A percentile compares a stretch with the other conserved stretches of the same genome.
Conservation (phyloP, 2,329 filamentous ascomycete genomes). For the Neofusicoccum cordaticola region DNA sequence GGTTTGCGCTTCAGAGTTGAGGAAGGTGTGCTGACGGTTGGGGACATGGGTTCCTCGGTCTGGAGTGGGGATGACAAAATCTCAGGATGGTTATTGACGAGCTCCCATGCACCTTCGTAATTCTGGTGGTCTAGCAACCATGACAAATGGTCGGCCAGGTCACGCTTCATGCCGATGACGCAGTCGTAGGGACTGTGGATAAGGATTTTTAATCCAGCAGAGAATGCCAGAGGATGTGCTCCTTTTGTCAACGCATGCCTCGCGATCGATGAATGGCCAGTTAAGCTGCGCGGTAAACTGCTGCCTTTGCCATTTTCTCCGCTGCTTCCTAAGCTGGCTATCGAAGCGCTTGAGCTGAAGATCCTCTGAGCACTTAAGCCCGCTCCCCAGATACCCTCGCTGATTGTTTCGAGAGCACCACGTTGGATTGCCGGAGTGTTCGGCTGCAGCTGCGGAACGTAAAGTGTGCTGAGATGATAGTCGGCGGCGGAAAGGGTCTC, state of each 20-base stretch:
- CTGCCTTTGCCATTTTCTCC: conserved; percentile 29
- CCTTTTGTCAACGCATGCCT: conserved; percentile 19
- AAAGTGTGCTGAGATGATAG: conserved; percentile 84
- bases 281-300: conserved; percentile 15
- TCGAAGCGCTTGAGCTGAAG: conserved; percentile 82
- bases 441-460: conserved; percentile 64
- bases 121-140: conserved; percentile 82
- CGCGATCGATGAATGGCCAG: conserved; percentile 18
- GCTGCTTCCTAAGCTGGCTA: conserved; percentile 49
- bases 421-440: conserved; percentile 58
- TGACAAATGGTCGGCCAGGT: conserved; percentile 76
- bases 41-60: conserved; percentile 38
- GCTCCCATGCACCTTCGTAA: conserved; percentile 83
- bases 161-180: conserved; percentile 84
- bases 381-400: conserved; percentile 81
- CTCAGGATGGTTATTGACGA: conserved; percentile 85
- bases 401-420: conserved; percentile 74
- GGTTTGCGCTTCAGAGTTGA: conserved; percentile 27
- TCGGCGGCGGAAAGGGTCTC: conserved; percentile 83
- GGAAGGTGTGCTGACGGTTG: conserved; percentile 42
- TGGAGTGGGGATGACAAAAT: conserved; percentile 36
- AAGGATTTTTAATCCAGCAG: conserved; percentile 74
- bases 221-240: conserved; percentile 49
- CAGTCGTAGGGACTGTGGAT: conserved; percentile 97
- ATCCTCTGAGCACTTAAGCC: conserved; percentile 83